Evolutionary conservation across 306 rosid genomes (phyloP).

Genomic region (Vachellia collinsii): DNA sequence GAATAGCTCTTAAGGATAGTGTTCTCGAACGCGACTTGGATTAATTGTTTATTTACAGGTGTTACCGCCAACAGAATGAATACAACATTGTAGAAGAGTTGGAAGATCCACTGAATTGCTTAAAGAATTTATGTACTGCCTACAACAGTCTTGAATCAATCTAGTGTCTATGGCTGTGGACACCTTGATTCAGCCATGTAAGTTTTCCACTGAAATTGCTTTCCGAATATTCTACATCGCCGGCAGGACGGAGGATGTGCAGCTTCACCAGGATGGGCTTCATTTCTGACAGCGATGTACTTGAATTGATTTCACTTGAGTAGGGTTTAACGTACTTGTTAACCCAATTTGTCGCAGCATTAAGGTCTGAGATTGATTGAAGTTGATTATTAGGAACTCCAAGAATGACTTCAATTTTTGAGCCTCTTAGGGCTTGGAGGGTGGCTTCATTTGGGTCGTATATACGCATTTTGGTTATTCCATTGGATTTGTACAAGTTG

Average conservation of each 20-base stretch:
- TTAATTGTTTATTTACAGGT: too few species aligned
- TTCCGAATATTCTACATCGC: constrained; percentile 44
- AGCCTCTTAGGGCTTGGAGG: constrained; percentile 53
- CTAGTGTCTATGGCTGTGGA: too few species aligned
- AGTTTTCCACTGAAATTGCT: constrained; percentile 9
- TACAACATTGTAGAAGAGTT: too few species aligned
- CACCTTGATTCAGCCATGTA: too few species aligned
- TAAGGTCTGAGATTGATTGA: constrained; percentile 33
- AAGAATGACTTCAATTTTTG: constrained; percentile 51
- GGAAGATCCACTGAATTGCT: too few species aligned
- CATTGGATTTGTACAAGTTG: constrained; percentile 37
- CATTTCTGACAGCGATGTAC: constrained; percentile 57
- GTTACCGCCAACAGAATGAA: too few species aligned
- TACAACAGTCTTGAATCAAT: too few species aligned
- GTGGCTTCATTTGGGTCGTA: constrained; percentile 46
- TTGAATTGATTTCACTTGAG: too few species aligned
- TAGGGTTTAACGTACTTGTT: constrained; percentile 28
- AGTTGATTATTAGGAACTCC: constrained; percentile 38
- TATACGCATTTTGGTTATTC: constrained; percentile 46
- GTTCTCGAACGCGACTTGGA: too few species aligned
- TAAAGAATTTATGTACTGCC: too few species aligned
- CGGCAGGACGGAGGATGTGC: constrained; percentile 24
- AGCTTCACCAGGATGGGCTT: constrained; percentile 27
- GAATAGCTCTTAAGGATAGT: too few species aligned
- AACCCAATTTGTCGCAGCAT: constrained; percentile 51